Conservation (phyloP, 306 rosid species). For the Hylodesmum podocarpum region DNA sequence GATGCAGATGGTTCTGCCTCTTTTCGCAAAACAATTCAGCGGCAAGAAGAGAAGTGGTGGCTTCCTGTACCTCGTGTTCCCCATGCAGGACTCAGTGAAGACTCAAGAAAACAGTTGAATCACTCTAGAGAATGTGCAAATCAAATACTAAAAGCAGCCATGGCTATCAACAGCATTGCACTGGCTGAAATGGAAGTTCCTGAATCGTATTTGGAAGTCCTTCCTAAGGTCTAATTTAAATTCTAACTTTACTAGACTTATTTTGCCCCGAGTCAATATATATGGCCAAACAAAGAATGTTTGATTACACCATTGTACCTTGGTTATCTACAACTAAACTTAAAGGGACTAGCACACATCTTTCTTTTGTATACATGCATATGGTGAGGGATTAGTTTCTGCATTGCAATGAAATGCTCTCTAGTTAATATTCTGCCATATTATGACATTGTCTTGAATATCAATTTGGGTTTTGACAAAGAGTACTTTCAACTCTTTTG, state of each 20-base stretch:
- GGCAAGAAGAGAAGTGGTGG: conserved; percentile 99
- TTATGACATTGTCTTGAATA: conserved; percentile 18
- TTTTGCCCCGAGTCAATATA: background rate
- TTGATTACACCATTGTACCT: background rate
- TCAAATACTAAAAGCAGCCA: conserved; percentile 85
- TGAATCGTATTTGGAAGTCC: conserved; percentile 75
- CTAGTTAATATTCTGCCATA: background rate
- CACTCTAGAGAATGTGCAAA: conserved; percentile 75
- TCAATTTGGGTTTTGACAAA: background rate
- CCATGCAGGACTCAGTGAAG: conserved; percentile 67
- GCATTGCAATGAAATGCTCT: background rate
- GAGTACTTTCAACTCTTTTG: background rate
- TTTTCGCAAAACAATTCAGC: conserved; percentile 65
- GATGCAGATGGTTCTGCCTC: conserved; percentile 82
- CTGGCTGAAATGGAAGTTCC: conserved; percentile 92
- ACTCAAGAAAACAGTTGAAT: conserved; percentile 76
- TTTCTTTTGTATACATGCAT: background rate
- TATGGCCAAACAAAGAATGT: background rate
- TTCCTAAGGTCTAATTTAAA: conserved; percentile 67
- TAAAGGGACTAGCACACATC: background rate
- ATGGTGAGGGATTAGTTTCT: background rate
- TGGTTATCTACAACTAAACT: background rate
- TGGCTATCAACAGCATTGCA: conserved; percentile 79
- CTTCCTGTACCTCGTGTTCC: conserved; percentile 93
- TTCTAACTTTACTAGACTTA: background rate